A percentile compares a stretch with the other conserved stretches of the same genome.
Conservation (phyloP, 257 asterid genomes). For the Coffea eugenioides region DNA sequence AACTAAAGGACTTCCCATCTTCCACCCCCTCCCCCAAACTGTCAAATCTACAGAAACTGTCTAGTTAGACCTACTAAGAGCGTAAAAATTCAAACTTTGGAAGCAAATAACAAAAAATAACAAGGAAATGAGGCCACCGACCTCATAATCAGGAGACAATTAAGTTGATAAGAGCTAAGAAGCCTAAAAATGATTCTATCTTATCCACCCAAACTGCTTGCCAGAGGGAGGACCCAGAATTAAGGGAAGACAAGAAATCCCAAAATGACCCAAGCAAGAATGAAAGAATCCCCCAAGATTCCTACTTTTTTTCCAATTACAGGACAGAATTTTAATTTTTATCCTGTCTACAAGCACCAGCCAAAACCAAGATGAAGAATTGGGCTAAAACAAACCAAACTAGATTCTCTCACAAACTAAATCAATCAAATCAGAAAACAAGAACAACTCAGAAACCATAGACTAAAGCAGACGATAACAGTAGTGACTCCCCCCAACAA, state of each 20-base stretch:
- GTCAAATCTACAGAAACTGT: conserved; percentile 23
- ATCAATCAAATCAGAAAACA: conserved; percentile 33
- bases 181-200: conserved; percentile 33
- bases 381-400: conserved; percentile 41
- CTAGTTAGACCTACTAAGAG: conserved; percentile 15
- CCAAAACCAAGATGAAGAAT: conserved; percentile 39
- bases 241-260: conserved; percentile 30
- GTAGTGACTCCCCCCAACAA: conserved; percentile 9
- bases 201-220: conserved; percentile 51
- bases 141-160: conserved; percentile 21
- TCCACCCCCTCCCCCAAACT: conserved; percentile 6
- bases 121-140: conserved; percentile 16
- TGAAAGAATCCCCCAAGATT: conserved; percentile 37
- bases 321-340: conserved; percentile 31
- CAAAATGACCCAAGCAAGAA: conserved; percentile 28
- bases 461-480: conserved; percentile 5
- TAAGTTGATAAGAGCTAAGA: conserved; percentile 9
- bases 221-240: conserved; percentile 38
- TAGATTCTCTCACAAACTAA: conserved; percentile 34
- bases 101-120: conserved; percentile 13
- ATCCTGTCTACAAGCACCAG: conserved; percentile 46
- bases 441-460: conserved; percentile 12
- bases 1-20: conserved; percentile 6
- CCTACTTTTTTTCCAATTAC: conserved; percentile 23
- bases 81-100: conserved; percentile 24